Evolutionary conservation across 441 rosid genomes (phyloP).

Genomic region (Eruca vesicaria): DNA sequence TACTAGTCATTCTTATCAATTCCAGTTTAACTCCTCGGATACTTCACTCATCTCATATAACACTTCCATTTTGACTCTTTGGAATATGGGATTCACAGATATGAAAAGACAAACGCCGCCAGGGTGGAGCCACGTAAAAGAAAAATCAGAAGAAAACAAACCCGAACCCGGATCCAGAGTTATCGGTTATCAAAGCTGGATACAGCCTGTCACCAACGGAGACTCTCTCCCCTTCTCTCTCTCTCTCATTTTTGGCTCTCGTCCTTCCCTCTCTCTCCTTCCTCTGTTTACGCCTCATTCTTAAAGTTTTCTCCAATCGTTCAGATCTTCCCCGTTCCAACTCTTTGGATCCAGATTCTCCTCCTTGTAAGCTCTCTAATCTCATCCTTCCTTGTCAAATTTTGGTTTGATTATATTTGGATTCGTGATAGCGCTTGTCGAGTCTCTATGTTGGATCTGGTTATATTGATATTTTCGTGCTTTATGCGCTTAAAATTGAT

Average conservation of each 20-base stretch:
- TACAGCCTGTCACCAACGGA: conserved; percentile 99
- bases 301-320: conserved; percentile 44
- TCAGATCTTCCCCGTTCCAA: conserved; percentile 32
- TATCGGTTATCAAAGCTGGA: conserved; percentile 71
- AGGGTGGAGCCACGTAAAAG: too few relatives aligned
- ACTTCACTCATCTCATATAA: too few relatives aligned
- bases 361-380: conserved; percentile 57
- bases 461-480: not conserved
- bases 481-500: not conserved
- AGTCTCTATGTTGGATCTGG: conserved; percentile 2
- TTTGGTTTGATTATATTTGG: not conserved
- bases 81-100: too few relatives aligned
- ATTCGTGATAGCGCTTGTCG: not conserved
- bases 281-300: conserved; percentile 15
- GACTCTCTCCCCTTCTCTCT: conserved; percentile 55
- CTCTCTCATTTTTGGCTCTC: too few relatives aligned
- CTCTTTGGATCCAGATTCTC: conserved; percentile 55
- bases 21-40: too few relatives aligned
- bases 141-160: too few relatives aligned
- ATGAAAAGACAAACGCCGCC: too few relatives aligned
- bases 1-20: too few relatives aligned
- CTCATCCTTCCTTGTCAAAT: not conserved
- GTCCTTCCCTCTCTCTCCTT: conserved; percentile 4
- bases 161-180: conserved; percentile 43
- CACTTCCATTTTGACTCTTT: too few relatives aligned